Evolutionary conservation across 2,329 filamentous ascomycete genomes (phyloP).

Genomic region (Plectosphaerella sp.): DNA sequence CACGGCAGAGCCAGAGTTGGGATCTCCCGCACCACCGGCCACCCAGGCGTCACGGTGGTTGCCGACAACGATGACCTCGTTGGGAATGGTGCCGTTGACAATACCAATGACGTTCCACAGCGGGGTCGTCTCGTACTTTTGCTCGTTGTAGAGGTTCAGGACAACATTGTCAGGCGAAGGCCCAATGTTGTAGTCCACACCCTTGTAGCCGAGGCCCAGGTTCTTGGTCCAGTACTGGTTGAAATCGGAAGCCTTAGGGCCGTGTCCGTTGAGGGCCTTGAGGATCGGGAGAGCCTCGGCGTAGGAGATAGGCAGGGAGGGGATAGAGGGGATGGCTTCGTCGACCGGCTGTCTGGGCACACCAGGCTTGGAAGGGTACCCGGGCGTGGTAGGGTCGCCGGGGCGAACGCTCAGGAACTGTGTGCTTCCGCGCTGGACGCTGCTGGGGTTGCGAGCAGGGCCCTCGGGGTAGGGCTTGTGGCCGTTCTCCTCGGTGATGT

Average conservation of each 20-base stretch:
- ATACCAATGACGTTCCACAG: constrained; percentile 91
- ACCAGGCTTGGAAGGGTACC: constrained; percentile 90
- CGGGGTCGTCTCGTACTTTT: constrained; percentile 76
- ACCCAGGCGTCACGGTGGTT: constrained; percentile 93
- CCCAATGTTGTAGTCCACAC: constrained; percentile 80
- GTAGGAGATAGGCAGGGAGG: constrained; percentile 89
- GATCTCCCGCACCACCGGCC: constrained; percentile 76
- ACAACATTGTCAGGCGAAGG: constrained; percentile 70
- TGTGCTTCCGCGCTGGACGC: constrained; percentile 83
- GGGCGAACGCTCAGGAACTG: constrained; percentile 69
- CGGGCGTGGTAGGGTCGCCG: constrained; percentile 81
- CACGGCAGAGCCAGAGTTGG: constrained; percentile 76
- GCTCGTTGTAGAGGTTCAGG: constrained; percentile 72
- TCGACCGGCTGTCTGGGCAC: constrained; percentile 69
- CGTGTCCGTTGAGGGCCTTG: constrained; percentile 85
- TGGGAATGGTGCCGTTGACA: constrained; percentile 79
- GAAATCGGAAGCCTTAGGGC: constrained; percentile 71
- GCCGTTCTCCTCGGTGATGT: constrained; percentile 76
- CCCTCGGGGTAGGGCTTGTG: constrained; percentile 77
- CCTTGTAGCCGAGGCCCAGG: constrained; percentile 71
- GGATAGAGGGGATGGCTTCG: constrained; percentile 73
- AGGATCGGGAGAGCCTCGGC: constrained; percentile 80
- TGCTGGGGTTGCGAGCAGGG: constrained; percentile 80
- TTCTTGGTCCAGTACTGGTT: constrained; percentile 66
- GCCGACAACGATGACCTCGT: constrained; percentile 87